These are phyloP conservation scores for Tilletia indica DNA, from an alignment of 1,284 basidiomycete genomes.

Conservation along the genomic window DNA sequence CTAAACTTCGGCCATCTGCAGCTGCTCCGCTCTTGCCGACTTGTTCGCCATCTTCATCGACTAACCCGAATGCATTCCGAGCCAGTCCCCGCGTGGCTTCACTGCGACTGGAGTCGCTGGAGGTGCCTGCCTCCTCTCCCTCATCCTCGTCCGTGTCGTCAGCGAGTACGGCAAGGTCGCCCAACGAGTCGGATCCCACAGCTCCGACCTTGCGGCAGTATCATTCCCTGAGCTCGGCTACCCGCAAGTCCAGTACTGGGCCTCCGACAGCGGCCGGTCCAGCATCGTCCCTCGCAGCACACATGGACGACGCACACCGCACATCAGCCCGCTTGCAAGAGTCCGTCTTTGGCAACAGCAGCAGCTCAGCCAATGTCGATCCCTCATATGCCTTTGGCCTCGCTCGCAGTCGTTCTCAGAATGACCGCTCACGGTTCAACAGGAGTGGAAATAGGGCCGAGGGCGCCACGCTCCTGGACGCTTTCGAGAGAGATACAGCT, in stretches of 20 bases:
- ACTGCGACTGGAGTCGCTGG: too few species aligned
- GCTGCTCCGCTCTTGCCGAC: not conserved
- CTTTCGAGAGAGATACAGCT: too few species aligned
- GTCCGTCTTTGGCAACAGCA: not conserved
- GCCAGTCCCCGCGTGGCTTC: too few species aligned
- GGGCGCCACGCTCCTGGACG: too few species aligned
- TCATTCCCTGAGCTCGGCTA: constrained; percentile 13
- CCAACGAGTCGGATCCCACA: not conserved
- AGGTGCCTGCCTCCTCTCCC: too few species aligned
- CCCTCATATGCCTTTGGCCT: not conserved
- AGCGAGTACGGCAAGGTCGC: too few species aligned
- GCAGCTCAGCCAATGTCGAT: not conserved
- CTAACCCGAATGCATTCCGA: too few species aligned
- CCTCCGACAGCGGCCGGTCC: not conserved
- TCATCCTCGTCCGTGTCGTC: too few species aligned
- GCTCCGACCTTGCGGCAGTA: not conserved
- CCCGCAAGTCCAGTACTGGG: too few species aligned
- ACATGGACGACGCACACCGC: not conserved
- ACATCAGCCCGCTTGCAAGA: not conserved
- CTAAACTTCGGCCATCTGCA: not conserved
- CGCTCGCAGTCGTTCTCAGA: constrained; percentile 4
- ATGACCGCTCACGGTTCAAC: not conserved
- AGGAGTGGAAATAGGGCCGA: too few species aligned
- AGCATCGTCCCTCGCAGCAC: not conserved
- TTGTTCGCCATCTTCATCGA: not conserved